phyloP scores from a whole-genome alignment of 441 rosid genomes.

The Erodium texanum region DNA sequence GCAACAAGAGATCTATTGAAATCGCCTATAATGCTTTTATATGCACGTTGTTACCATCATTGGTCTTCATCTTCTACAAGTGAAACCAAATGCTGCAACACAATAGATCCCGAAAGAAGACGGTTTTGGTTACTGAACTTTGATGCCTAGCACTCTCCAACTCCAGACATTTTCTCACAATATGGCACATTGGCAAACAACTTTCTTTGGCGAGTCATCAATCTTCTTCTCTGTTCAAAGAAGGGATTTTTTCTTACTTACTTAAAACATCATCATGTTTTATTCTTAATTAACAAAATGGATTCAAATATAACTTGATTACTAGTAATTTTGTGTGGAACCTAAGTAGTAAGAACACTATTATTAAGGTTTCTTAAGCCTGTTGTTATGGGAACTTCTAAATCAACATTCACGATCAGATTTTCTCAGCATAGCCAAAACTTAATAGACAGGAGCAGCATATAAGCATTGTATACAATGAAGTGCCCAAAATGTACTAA shows the following conservation, averaged over 20 bases:
- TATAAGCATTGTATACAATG: too few species aligned
- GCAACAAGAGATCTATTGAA: too few species aligned
- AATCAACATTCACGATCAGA: background rate
- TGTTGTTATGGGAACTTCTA: background rate
- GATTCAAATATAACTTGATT: too few species aligned
- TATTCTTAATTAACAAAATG: too few species aligned
- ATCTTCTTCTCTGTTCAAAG: conserved; percentile 72
- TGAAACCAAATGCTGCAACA: conserved; percentile 9
- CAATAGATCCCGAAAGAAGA: conserved; percentile 19
- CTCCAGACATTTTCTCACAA: conserved; percentile 40
- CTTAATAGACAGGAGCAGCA: too few species aligned
- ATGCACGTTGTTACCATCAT: conserved; percentile 17
- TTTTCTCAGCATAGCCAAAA: background rate
- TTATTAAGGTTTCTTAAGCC: background rate
- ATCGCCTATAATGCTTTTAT: too few species aligned
- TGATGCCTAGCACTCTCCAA: conserved; percentile 16
- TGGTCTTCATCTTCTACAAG: conserved; percentile 22
- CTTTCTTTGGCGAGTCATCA: conserved; percentile 56
- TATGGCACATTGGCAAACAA: conserved; percentile 79
- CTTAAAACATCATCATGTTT: background rate
- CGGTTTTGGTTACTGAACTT: conserved; percentile 7
- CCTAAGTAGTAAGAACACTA: background rate
- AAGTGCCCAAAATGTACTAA: too few species aligned
- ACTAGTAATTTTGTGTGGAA: too few species aligned
- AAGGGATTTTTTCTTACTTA: conserved; percentile 9